A percentile compares a stretch with the other conserved stretches of the same genome.
Conservation (phyloP, 2,329 filamentous ascomycete species). For the Colletotrichum sp. region DNA sequence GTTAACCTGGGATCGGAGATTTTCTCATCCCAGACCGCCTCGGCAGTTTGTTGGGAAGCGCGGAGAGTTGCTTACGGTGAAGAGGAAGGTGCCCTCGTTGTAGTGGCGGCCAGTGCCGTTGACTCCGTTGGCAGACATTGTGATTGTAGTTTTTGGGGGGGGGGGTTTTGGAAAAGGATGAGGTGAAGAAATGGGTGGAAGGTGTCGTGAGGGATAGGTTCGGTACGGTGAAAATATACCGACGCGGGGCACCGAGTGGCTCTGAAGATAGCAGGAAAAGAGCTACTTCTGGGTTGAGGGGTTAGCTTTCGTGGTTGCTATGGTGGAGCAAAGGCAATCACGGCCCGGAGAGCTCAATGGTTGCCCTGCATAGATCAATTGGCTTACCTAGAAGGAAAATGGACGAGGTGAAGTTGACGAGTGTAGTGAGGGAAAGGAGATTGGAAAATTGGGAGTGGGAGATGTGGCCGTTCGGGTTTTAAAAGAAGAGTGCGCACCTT, state of each 20-base stretch:
- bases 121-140: slow-evolving; percentile 63
- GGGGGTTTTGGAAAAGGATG: slow-evolving; percentile 13
- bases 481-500: slow-evolving; percentile 16
- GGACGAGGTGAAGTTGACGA: background rate
- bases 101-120: slow-evolving; percentile 51
- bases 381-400: background rate
- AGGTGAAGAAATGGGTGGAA: slow-evolving; percentile 30
- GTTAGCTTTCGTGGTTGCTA: background rate
- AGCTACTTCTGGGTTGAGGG: slow-evolving; percentile 7
- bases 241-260: slow-evolving; percentile 31
- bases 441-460: background rate
- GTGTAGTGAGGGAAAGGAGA: slow-evolving; percentile 9
- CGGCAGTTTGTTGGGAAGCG: background rate
- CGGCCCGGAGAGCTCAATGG: background rate
- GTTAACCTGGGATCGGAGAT: slow-evolving; percentile 20
- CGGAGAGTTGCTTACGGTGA: slow-evolving; percentile 64
- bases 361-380: background rate
- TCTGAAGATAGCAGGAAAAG: slow-evolving; percentile 24
- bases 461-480: slow-evolving; percentile 21
- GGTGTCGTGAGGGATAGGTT: slow-evolving; percentile 30
- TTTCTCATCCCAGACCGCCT: background rate
- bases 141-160: slow-evolving; percentile 39
- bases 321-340: background rate
- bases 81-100: slow-evolving; percentile 78
- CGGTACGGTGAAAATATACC: slow-evolving; percentile 13